phyloP scores from a whole-genome alignment of 192 early-diverging fungal species.

The Dissophora globulifera region DNA sequence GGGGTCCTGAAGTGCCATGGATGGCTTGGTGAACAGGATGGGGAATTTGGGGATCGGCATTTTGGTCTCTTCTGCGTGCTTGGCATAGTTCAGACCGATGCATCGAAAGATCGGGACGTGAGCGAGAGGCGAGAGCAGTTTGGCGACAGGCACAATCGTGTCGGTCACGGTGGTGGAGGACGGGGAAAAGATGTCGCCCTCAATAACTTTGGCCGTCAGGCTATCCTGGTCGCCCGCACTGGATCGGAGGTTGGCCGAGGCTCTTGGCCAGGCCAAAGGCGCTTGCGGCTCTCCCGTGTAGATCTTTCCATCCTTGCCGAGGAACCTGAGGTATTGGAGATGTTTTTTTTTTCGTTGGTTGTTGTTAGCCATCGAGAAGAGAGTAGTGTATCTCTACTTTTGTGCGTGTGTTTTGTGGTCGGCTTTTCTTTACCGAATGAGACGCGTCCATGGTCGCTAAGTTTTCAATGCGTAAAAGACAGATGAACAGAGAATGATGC shows the following conservation, averaged over 20 bases:
- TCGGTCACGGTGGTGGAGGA: conserved; percentile 41
- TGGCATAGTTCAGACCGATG: conserved; percentile 70
- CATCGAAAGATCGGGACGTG: conserved; percentile 58
- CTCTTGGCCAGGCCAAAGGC: conserved; percentile 28
- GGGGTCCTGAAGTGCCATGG: conserved; percentile 56
- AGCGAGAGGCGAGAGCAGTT: conserved; percentile 56
- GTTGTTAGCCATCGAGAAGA: not conserved
- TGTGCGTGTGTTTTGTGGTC: too few relatives aligned
- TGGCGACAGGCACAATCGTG: conserved; percentile 52
- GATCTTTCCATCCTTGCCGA: conserved; percentile 57
- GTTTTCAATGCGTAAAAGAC: too few relatives aligned
- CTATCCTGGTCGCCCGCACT: not conserved
- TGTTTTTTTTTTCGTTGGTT: not conserved
- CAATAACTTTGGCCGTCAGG: conserved; percentile 57
- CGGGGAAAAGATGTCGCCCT: conserved; percentile 57
- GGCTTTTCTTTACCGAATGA: conserved; percentile 49
- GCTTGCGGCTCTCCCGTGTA: conserved; percentile 58
- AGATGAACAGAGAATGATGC: not conserved
- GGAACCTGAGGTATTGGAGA: conserved; percentile 50
- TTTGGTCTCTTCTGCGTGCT: conserved; percentile 67
- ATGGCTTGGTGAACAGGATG: conserved; percentile 69
- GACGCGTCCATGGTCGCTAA: conserved; percentile 53
- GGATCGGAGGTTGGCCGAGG: not conserved
- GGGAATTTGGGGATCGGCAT: conserved; percentile 59
- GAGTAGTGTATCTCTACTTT: too few relatives aligned